Evolutionary conservation across 2,329 filamentous ascomycete genomes (phyloP), one percentile per base, ranked within the genome.

Genomic region (Metarhizium anisopliae): DNA sequence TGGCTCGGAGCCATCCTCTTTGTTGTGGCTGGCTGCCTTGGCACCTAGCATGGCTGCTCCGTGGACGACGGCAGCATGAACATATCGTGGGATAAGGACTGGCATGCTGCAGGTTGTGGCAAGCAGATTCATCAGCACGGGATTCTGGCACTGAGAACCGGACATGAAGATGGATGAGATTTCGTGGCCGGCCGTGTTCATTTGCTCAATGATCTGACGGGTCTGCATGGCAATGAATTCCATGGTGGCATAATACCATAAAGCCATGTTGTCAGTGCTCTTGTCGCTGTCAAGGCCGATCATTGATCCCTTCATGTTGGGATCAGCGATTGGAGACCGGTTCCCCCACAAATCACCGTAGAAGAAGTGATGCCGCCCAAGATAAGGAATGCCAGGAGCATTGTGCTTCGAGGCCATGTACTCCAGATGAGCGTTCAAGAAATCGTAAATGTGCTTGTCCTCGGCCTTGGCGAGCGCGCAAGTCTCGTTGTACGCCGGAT

Each of bases 171-270:
- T 96, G 60, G 87, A 93, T 52, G 81, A 85, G 70, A 99, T 92
- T 62, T 82, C 77, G 74, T 99, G 94, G 10, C 94, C 94, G 1
- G 90, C 79, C 50, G 81, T 77, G 77, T 97, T 99, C 92, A 99
- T 96, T 40, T 87, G 82, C 66, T 95, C 87, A 60, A 99, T 82
- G 65, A 99, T 99, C 72, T 99, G 94, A 57, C 89, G 86, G 0
- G 94, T 99, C 73, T 99, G 94, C 70, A 97, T 82, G 35, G 94
- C 92, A 65, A 99, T 97, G 73, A 97, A 97, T 74, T 99, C 94
- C 83, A 99, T 90, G 3, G 93, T 95, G 29, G 84, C 90, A 67
- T 96, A 97, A 76, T 99, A 99, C 74, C 92, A 86, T 25, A 96
- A 76, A 1, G 93, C 92, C 53, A 99, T 83, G 53, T 90, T 87